These are phyloP conservation scores for Rhizophagus sp. DNA, from an alignment of 192 early-diverging fungal species.

Conservation along the genomic window DNA sequence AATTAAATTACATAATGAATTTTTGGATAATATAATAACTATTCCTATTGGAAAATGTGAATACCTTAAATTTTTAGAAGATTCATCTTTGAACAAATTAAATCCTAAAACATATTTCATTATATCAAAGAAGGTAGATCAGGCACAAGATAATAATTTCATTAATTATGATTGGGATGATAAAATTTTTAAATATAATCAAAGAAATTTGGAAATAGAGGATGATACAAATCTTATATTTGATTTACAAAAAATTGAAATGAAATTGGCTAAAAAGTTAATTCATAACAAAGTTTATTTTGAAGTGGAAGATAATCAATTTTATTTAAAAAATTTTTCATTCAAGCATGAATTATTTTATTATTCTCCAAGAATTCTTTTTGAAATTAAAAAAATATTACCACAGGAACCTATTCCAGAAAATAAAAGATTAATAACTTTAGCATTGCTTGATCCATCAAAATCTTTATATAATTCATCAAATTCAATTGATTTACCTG, in stretches of 20 bases:
- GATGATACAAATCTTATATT: not conserved
- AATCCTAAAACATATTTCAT: no score
- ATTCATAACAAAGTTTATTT: constrained; percentile 6
- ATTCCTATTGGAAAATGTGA: no score
- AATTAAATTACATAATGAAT: no score
- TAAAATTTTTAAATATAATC: constrained; percentile 19
- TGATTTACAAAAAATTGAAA: constrained; percentile 28
- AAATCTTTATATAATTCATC: not conserved
- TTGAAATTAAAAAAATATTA: constrained; percentile 9
- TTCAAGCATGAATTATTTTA: constrained; percentile 26
- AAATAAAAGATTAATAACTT: not conserved
- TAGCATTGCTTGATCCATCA: not conserved
- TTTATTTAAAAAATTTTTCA: constrained; percentile 7
- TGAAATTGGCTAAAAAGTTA: constrained; percentile 10
- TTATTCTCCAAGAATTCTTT: not conserved
- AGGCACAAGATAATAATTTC: not conserved
- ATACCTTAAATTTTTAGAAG: no score
- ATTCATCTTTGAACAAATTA: no score
- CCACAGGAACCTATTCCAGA: constrained; percentile 22
- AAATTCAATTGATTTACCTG: not conserved
- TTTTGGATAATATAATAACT: no score
- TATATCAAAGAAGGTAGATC: no score
- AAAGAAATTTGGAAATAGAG: not conserved
- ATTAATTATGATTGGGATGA: constrained; percentile 23
- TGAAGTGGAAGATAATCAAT: not conserved